These are phyloP conservation scores for Murraya koenigii DNA, from an alignment of 345 rosid genomes.

Conservation along the genomic window DNA sequence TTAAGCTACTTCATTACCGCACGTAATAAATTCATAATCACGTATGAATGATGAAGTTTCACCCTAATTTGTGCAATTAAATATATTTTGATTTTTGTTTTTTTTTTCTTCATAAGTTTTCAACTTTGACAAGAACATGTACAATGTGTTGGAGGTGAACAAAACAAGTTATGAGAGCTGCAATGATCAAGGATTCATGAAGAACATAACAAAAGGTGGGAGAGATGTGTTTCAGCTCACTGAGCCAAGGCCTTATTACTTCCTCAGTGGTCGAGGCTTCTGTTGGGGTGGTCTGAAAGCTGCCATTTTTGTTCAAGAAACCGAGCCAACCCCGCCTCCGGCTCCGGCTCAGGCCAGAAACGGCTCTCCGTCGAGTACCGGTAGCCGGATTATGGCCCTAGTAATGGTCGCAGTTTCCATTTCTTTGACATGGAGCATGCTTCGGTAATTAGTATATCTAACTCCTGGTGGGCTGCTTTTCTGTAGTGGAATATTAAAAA, in stretches of 20 bases:
- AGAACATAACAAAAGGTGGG: constrained; percentile 53
- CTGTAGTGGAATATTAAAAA: background rate
- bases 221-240: constrained; percentile 51
- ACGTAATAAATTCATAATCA: no score
- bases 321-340: constrained; percentile 14
- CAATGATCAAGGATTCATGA: constrained; percentile 41
- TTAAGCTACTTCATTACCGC: no score
- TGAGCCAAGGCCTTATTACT: constrained; percentile 49
- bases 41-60: no score
- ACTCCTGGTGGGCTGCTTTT: background rate
- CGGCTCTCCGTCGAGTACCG: background rate
- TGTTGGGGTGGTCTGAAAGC: constrained; percentile 65
- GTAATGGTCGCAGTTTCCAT: background rate
- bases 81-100: no score
- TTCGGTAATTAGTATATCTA: no score
- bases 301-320: constrained; percentile 26
- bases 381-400: background rate
- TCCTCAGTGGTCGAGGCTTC: constrained; percentile 53
- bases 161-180: constrained; percentile 50
- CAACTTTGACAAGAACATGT: constrained; percentile 40
- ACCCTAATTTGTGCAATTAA: no score
- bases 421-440: background rate
- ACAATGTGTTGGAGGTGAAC: constrained; percentile 68
- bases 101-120: constrained; percentile 15
- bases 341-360: constrained; percentile 3